phyloP scores from a whole-genome alignment of 208 protist species.

The Porcisia deanei region DNA sequence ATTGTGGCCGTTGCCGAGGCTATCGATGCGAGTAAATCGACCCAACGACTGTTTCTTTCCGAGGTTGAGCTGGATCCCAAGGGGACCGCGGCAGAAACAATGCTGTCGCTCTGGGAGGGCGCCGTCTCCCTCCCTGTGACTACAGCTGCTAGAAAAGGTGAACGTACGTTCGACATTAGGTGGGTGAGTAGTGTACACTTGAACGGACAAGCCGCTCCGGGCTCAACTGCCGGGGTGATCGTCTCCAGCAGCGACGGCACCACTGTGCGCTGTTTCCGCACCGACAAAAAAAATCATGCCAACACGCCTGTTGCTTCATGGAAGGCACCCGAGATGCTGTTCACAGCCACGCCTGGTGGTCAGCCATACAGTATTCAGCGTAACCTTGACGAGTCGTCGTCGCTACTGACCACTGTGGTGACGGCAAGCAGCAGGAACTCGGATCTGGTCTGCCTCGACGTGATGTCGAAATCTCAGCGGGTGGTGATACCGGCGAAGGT shows the following conservation, averaged over 20 bases:
- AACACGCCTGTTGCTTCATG: not conserved
- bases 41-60: constrained; percentile 4
- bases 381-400: constrained; percentile 9
- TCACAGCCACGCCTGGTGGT: not conserved
- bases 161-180: not conserved
- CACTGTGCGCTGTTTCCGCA: constrained; percentile 6
- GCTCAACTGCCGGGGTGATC: not conserved
- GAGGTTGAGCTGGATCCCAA: constrained; percentile 3
- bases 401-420: not conserved
- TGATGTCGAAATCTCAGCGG: constrained; percentile 7
- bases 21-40: not conserved
- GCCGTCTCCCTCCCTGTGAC: not conserved
- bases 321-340: constrained; percentile 8
- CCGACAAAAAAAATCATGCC: too few species aligned
- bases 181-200: not conserved
- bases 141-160: not conserved
- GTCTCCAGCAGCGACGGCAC: constrained; percentile 20
- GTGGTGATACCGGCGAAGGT: constrained; percentile 13
- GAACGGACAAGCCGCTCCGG: not conserved
- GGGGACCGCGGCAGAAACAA: not conserved
- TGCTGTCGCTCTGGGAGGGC: constrained; percentile 6
- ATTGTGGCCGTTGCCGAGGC: not conserved
- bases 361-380: not conserved
- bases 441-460: constrained; percentile 22
- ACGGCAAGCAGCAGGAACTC: constrained; percentile 5